phyloP scores from a whole-genome alignment of 441 rosid genomes.

The Corymbia calophylla region DNA sequence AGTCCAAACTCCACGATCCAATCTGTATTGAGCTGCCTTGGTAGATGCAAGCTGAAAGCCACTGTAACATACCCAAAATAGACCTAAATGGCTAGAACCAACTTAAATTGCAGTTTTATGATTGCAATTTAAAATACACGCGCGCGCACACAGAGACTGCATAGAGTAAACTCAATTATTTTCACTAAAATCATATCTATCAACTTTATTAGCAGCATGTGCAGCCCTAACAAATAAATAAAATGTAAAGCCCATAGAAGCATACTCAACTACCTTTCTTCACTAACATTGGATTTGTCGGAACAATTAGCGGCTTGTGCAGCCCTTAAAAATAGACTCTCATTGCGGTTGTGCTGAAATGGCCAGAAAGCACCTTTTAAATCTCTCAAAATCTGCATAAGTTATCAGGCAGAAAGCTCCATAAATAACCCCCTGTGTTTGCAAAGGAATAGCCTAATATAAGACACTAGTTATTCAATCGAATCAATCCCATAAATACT shows the following conservation, averaged over 20 bases:
- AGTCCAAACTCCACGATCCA: conserved; percentile 60
- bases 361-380: conserved; percentile 72
- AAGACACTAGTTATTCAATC: neutral
- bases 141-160: neutral
- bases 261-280: conserved; percentile 29
- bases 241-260: neutral
- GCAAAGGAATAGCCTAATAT: neutral
- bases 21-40: conserved; percentile 57
- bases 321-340: conserved; percentile 51
- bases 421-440: neutral
- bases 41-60: conserved; percentile 57
- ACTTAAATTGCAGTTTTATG: neutral
- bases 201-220: neutral
- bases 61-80: conserved; percentile 18
- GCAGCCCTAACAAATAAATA: neutral
- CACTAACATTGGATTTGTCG: conserved; percentile 23
- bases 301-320: conserved; percentile 46
- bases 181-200: neutral
- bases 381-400: conserved; percentile 39
- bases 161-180: neutral
- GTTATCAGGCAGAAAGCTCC: neutral
- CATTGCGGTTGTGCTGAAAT: conserved; percentile 35
- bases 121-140: neutral
- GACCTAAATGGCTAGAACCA: neutral
- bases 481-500: neutral